Evolutionary conservation across 441 rosid genomes (phyloP).

Genomic region (Arabidopsis hybrid): DNA sequence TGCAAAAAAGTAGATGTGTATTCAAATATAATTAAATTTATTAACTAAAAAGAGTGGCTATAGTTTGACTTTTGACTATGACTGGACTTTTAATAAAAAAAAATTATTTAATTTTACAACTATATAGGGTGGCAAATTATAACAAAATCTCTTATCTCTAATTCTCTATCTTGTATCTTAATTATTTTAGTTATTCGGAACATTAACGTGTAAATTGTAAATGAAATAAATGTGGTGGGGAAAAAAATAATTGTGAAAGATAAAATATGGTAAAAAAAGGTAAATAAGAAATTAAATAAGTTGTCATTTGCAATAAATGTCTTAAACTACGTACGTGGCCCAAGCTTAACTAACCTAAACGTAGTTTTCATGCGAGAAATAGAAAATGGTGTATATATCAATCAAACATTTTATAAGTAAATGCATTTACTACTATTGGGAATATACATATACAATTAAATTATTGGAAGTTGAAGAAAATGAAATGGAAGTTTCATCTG

Average conservation of each 20-base stretch:
- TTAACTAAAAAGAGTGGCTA: conserved; percentile 4
- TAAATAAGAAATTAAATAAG: neutral
- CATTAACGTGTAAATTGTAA: neutral
- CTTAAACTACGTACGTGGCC: neutral
- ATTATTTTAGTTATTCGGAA: neutral
- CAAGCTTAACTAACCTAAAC: neutral
- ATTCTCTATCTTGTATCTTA: neutral
- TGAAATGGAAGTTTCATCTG: neutral
- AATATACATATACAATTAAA: neutral
- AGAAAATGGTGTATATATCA: neutral
- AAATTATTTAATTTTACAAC: neutral
- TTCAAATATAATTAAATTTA: conserved; percentile 11
- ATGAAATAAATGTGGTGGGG: neutral
- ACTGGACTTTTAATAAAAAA: neutral
- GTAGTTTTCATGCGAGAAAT: conserved; percentile 14
- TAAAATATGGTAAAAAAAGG: neutral
- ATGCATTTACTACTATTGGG: conserved; percentile 4
- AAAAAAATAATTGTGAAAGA: neutral
- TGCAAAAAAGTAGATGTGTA: conserved; percentile 10
- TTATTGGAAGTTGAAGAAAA: no score
- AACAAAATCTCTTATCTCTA: no score
- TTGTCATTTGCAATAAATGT: conserved; percentile 2
- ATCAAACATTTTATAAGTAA: neutral
- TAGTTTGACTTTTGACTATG: conserved; percentile 16
- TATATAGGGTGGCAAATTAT: neutral